A percentile compares a stretch with the other conserved stretches of the same genome.
Evolutionary conservation across 768 basidiomycete species (phyloP).

Genomic region (Russula sp.): DNA sequence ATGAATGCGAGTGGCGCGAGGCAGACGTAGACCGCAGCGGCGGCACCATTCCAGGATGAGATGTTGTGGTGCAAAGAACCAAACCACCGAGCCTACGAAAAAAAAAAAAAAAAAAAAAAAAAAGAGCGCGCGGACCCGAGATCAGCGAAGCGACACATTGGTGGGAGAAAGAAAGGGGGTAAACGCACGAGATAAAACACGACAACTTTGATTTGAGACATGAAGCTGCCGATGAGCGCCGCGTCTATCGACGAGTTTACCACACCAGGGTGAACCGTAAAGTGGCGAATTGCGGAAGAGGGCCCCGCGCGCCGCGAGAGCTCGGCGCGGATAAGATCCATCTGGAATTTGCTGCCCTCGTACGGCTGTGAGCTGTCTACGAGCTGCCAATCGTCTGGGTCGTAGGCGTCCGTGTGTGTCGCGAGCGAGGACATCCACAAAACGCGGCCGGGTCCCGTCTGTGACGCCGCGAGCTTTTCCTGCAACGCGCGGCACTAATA

Average conservation of each 20-base stretch:
- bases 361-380: slow-evolving; percentile 57
- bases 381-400: slow-evolving; percentile 68
- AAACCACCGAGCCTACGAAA: slow-evolving; percentile 54
- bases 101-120: too few species aligned
- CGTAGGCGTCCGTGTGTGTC: slow-evolving; percentile 47
- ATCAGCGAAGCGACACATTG: not conserved
- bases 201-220: slow-evolving; percentile 44
- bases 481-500: slow-evolving; percentile 61
- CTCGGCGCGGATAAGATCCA: slow-evolving; percentile 55
- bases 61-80: slow-evolving; percentile 68
- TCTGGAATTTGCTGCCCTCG: slow-evolving; percentile 69
- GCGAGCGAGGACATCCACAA: slow-evolving; percentile 79
- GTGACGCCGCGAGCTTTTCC: slow-evolving; percentile 43
- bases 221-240: slow-evolving; percentile 41
- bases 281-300: slow-evolving; percentile 41
- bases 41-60: slow-evolving; percentile 53
- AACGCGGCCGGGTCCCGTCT: slow-evolving; percentile 47
- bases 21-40: slow-evolving; percentile 59
- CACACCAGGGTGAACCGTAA: slow-evolving; percentile 65
- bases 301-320: slow-evolving; percentile 43
- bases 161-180: not conserved
- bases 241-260: slow-evolving; percentile 56
- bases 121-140: not conserved
- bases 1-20: slow-evolving; percentile 53
- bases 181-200: slow-evolving; percentile 59